Evolutionary conservation across 2,329 filamentous ascomycete genomes (phyloP).

Genomic region (Talaromyces atroroseus): DNA sequence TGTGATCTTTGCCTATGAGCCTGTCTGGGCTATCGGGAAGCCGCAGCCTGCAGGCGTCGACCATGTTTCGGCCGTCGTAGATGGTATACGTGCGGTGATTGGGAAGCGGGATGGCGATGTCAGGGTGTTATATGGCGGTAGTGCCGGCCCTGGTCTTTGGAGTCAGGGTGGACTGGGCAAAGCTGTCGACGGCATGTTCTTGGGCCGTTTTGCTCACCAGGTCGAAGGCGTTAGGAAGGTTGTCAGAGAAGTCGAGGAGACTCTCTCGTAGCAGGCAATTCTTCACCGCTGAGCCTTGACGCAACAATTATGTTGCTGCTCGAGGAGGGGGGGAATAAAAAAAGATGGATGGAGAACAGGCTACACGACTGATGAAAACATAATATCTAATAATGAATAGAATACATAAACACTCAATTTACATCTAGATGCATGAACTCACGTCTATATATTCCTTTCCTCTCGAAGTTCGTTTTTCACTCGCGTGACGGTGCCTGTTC

Average conservation of each 20-base stretch:
- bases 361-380: neutral
- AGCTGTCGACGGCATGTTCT: slow-evolving; percentile 72
- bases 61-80: slow-evolving; percentile 67
- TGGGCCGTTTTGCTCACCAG: slow-evolving; percentile 77
- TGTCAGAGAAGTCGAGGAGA: slow-evolving; percentile 61
- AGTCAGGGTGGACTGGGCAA: slow-evolving; percentile 49
- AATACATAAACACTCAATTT: slow-evolving; percentile 4
- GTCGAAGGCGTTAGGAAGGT: slow-evolving; percentile 65
- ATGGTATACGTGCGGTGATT: slow-evolving; percentile 54
- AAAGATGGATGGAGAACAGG: neutral
- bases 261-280: slow-evolving; percentile 17
- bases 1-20: slow-evolving; percentile 77
- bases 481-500: slow-evolving; percentile 54
- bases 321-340: neutral
- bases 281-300: neutral
- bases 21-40: slow-evolving; percentile 83
- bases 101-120: slow-evolving; percentile 53
- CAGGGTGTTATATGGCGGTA: slow-evolving; percentile 75
- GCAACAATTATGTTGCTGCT: neutral
- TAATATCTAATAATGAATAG: slow-evolving; percentile 1
- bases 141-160: slow-evolving; percentile 74
- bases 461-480: slow-evolving; percentile 46
- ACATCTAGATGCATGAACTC: neutral
- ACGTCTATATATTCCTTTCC: slow-evolving; percentile 24
- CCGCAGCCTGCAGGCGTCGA: slow-evolving; percentile 63